Evolutionary conservation across 768 basidiomycete genomes (phyloP), one percentile per base, ranked within the genome.

Genomic region (Panaeolus cyanescens): DNA sequence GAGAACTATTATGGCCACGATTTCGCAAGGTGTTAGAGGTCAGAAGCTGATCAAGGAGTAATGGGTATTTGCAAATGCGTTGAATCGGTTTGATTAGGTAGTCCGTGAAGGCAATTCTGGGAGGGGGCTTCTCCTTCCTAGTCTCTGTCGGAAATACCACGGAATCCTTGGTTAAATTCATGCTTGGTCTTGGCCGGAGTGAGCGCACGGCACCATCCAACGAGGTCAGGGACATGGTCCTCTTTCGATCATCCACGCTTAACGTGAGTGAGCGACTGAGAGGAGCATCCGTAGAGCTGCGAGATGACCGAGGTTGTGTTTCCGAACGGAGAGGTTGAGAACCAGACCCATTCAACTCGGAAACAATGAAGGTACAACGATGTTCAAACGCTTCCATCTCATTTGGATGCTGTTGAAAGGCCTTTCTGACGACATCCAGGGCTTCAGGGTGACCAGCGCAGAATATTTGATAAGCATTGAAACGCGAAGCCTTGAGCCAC

Each of bases 61-160:
- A 83, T 17, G 95, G 94, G 70, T 99, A 99, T 67, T 90, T 92
- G 83, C 96, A 98, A 55, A 99, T 90, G 55, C 95, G 82, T 74
- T 99, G 96, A 15, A 98, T 84, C n/a, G 96, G 96, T 74, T 95
- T 95, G 77, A 99, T 98, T 77, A 98, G 83, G 71, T 95, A 95
- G 76, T 99, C 96, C 65, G 85, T 77, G 72, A 92, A 87, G 60
- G 82, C 80, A 34, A 92, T 82, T 20, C 84, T 83, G 50, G 68
- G 64, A 20, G 56, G 39, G n/a, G 54, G 42, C 60, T 70, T 77
- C 59, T 70, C 71, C 70, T 65, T 74, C 19, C 72, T 67, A 19
- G 61, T 45, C 32, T 65, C 70, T 5, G 65, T 31, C 22, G 72
- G 66, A 55, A 66, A 65, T 6, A 68, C 56, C 5, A 68, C 61